These are phyloP conservation scores for Talaromyces sp. DNA, from an alignment of 2,329 filamentous ascomycete genomes.

Conservation along the genomic window DNA sequence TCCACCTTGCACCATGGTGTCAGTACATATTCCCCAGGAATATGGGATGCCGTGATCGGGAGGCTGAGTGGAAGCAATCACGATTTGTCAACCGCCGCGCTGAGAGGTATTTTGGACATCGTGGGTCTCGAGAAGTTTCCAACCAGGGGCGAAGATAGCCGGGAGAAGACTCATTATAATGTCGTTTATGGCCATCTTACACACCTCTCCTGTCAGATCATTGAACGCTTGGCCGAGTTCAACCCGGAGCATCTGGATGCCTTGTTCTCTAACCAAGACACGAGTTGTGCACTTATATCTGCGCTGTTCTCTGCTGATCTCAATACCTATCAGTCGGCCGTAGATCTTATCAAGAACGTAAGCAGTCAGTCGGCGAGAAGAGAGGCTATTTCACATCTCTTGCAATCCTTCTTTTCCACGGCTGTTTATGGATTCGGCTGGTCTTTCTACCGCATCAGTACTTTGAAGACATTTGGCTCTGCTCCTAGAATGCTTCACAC, in stretches of 20 bases:
- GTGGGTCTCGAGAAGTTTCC: constrained; percentile 71
- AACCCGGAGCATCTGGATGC: constrained; percentile 61
- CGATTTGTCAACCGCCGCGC: constrained; percentile 67
- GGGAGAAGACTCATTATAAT: constrained; percentile 71
- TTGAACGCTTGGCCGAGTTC: constrained; percentile 76
- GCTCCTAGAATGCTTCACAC: constrained; percentile 57
- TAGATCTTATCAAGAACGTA: constrained; percentile 76
- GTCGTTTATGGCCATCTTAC: constrained; percentile 59
- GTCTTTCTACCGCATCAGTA: constrained; percentile 51
- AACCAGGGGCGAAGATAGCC: constrained; percentile 38
- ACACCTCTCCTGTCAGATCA: constrained; percentile 62
- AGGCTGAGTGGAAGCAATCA: constrained; percentile 62
- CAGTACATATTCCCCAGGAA: constrained; percentile 63
- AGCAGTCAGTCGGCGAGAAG: constrained; percentile 62
- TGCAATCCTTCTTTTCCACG: constrained; percentile 52
- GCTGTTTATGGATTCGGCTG: constrained; percentile 53
- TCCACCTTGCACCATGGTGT: constrained; percentile 61
- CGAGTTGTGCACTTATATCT: constrained; percentile 69
- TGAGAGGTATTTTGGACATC: constrained; percentile 65
- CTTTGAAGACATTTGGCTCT: constrained; percentile 55
- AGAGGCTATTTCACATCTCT: constrained; percentile 57
- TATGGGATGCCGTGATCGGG: constrained; percentile 73
- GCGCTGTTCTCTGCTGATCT: constrained; percentile 76
- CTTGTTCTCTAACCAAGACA: constrained; percentile 62
- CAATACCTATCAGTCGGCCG: constrained; percentile 70